Evolutionary conservation across 345 rosid genomes (phyloP).

Genomic region (Pelargonium nanum): DNA sequence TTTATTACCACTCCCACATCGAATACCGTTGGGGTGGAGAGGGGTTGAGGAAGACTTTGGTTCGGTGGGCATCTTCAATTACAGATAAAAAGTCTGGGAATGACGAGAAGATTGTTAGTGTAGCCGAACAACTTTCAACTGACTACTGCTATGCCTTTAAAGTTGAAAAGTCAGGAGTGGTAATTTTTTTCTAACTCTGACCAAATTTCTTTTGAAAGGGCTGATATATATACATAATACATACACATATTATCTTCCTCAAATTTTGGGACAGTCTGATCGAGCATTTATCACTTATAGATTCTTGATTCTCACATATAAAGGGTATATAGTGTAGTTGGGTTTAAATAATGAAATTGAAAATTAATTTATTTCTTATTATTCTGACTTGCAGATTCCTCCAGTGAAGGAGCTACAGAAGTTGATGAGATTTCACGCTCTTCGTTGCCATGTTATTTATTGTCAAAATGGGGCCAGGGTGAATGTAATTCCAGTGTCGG

Average conservation of each 20-base stretch:
- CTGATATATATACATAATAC: not conserved
- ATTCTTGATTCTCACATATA: not conserved
- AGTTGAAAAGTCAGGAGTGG: constrained; percentile 54
- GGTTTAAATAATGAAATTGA: not conserved
- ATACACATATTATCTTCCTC: not conserved
- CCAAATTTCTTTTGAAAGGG: too few relatives aligned
- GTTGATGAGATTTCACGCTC: constrained; percentile 76
- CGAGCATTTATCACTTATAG: not conserved
- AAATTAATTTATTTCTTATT: constrained; percentile 4
- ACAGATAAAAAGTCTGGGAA: constrained; percentile 39
- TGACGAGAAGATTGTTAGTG: constrained; percentile 46
- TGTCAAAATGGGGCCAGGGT: constrained; percentile 75
- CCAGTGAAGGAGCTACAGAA: constrained; percentile 83
- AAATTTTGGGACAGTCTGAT: not conserved
- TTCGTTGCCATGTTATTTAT: constrained; percentile 72
- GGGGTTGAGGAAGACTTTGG: constrained; percentile 84
- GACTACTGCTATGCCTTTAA: constrained; percentile 75
- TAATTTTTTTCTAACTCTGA: constrained; percentile 16
- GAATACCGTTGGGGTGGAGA: constrained; percentile 99
- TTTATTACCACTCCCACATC: constrained; percentile 89
- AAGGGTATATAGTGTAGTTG: not conserved
- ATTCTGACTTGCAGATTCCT: constrained; percentile 39
- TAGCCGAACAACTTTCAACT: constrained; percentile 79
- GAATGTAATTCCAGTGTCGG: constrained; percentile 69
- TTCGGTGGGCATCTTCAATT: constrained; percentile 74